These are phyloP conservation scores for Psilocybe tampanensis DNA, from an alignment of 768 basidiomycete species.

Conservation along the genomic window DNA sequence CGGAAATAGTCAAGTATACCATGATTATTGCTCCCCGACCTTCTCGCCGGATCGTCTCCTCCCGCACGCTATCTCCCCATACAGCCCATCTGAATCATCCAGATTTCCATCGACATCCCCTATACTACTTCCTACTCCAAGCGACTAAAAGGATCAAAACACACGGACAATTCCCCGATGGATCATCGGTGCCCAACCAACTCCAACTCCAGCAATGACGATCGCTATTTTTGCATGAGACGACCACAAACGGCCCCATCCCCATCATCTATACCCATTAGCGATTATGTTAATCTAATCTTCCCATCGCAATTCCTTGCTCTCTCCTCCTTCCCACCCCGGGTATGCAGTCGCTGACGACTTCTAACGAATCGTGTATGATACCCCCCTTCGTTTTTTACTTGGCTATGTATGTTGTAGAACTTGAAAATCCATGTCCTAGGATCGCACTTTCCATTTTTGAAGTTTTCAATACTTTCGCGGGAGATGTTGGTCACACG, in stretches of 20 bases:
- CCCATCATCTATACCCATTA: neutral
- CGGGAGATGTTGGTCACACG: neutral
- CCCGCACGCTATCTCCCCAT: neutral
- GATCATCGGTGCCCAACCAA: neutral
- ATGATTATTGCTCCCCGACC: neutral
- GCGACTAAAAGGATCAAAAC: neutral
- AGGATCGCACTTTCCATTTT: neutral
- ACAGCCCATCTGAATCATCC: neutral
- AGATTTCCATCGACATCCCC: neutral
- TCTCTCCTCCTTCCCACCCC: neutral
- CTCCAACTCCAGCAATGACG: neutral
- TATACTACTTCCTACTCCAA: neutral
- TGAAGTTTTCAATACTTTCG: neutral
- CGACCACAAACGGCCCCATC: neutral
- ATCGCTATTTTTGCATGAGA: neutral
- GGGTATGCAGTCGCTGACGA: neutral
- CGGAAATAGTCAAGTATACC: slow-evolving; percentile 7
- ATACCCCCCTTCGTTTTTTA: neutral
- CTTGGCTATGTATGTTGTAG: neutral
- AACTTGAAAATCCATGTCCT: neutral
- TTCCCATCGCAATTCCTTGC: neutral
- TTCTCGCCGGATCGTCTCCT: neutral
- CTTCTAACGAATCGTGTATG: neutral
- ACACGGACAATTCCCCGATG: neutral
- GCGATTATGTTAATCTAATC: neutral